Evolutionary conservation across 176 grass and related monocot species (phyloP).

Genomic region (Musa beccarii): DNA sequence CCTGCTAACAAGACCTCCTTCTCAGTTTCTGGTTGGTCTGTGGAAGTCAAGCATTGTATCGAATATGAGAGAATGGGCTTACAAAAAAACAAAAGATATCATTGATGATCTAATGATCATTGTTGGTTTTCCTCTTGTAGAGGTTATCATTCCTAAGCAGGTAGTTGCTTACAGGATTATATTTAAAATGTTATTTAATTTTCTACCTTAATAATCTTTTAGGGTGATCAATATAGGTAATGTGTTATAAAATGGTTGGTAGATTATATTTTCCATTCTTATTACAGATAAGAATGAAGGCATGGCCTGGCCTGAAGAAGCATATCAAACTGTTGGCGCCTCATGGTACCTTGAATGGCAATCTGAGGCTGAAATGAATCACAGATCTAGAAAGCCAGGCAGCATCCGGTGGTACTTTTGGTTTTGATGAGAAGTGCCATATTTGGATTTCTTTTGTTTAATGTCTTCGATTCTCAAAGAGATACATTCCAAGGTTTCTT

Average conservation of each 20-base stretch:
- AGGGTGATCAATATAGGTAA: background rate
- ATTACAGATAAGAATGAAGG: slow-evolving; percentile 28
- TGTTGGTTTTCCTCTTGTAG: slow-evolving; percentile 24
- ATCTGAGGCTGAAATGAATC: slow-evolving; percentile 20
- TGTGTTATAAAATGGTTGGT: background rate
- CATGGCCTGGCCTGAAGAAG: slow-evolving; percentile 35
- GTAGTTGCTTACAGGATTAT: background rate
- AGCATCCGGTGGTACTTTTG: slow-evolving; percentile 19
- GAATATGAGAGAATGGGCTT: slow-evolving; percentile 12
- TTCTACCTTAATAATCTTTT: background rate
- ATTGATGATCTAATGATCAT: slow-evolving; percentile 23
- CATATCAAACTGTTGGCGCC: slow-evolving; percentile 16
- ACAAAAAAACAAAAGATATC: slow-evolving; percentile 9
- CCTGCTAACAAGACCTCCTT: slow-evolving; percentile 9
- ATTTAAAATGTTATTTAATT: background rate
- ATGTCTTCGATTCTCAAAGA: slow-evolving; percentile 5
- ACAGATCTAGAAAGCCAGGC: slow-evolving; percentile 1
- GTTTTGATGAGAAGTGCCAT: slow-evolving; percentile 24
- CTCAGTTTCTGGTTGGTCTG: slow-evolving; percentile 15
- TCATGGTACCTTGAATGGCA: slow-evolving; percentile 36
- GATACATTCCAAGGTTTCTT: slow-evolving; percentile 21
- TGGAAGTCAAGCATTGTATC: slow-evolving; percentile 19
- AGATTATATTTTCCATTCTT: background rate
- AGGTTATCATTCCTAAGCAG: slow-evolving; percentile 22
- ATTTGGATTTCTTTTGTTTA: slow-evolving; percentile 24